A percentile compares a stretch with the other conserved stretches of the same genome.
Evolutionary conservation across 2,329 filamentous ascomycete genomes (phyloP).

Genomic region (Cladosporium austrohemisphaericum): DNA sequence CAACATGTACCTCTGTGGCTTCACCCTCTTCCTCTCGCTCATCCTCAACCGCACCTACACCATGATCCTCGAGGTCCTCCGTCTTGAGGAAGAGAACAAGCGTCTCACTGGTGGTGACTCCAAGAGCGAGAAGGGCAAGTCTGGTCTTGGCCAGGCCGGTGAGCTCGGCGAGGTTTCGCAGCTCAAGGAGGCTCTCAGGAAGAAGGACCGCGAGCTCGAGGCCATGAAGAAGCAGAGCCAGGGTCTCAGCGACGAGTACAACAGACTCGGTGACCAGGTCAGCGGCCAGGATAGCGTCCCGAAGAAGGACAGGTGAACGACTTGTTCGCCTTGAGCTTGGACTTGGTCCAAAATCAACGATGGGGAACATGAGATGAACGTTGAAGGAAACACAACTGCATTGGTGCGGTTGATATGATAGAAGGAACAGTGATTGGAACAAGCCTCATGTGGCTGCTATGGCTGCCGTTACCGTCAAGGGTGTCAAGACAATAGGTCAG

Average conservation of each 20-base stretch:
- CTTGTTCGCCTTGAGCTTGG: neutral
- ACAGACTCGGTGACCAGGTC: slow-evolving; percentile 79
- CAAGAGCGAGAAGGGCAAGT: slow-evolving; percentile 56
- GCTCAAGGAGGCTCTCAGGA: slow-evolving; percentile 62
- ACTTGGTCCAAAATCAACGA: too few species aligned
- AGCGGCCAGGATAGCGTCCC: slow-evolving; percentile 51
- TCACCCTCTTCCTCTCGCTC: slow-evolving; percentile 96
- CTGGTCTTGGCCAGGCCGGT: slow-evolving; percentile 69
- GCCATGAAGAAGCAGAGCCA: slow-evolving; percentile 89
- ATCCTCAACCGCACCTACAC: slow-evolving; percentile 99
- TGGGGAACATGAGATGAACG: neutral
- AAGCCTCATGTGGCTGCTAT: too few species aligned
- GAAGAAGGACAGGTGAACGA: slow-evolving; percentile 53
- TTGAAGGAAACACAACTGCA: neutral
- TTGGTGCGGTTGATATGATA: neutral
- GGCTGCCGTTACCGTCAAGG: too few species aligned
- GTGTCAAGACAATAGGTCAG: slow-evolving; percentile 1
- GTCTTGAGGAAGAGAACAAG: slow-evolving; percentile 89
- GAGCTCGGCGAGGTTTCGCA: slow-evolving; percentile 70
- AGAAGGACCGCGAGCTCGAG: slow-evolving; percentile 79
- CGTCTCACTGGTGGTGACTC: slow-evolving; percentile 65
- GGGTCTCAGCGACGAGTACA: slow-evolving; percentile 79
- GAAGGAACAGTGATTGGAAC: neutral
- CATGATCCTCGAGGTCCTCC: slow-evolving; percentile 89
- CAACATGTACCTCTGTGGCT: slow-evolving; percentile 99